Percentiles rank a stretch among this genome's conserved stretches.
Evolutionary conservation across 305 asterid genomes (phyloP).

Genomic region (Fraxinus angustifolia): DNA sequence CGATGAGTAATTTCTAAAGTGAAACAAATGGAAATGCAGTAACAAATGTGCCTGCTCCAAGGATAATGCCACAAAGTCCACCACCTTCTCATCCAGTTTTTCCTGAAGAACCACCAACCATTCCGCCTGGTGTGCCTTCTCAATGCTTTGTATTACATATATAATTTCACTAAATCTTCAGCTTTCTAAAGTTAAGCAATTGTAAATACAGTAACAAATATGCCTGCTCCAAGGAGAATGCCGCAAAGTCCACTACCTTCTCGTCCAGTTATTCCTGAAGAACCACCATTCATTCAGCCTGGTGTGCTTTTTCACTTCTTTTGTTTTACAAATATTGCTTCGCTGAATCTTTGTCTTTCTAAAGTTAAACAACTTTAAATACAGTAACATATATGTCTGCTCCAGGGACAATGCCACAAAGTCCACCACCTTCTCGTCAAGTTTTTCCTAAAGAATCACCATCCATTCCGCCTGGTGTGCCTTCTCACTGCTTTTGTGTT

Average conservation of each 20-base stretch:
- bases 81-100: constrained; percentile 35
- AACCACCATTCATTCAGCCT: constrained; percentile 42
- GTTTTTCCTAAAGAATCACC: constrained; percentile 40
- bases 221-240: constrained; percentile 34
- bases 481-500: constrained; percentile 17
- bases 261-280: constrained; percentile 30
- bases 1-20: constrained; percentile 11
- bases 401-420: constrained; percentile 31
- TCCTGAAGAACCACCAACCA: constrained; percentile 41
- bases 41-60: constrained; percentile 37
- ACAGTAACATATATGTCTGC: constrained; percentile 44
- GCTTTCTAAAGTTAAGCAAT: constrained; percentile 10
- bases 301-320: constrained; percentile 38
- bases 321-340: neutral
- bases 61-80: constrained; percentile 36
- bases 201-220: constrained; percentile 37
- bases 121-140: constrained; percentile 47
- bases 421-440: constrained; percentile 41
- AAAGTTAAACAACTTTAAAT: constrained; percentile 7
- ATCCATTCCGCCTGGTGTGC: constrained; percentile 48
- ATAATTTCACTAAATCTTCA: neutral
- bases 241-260: constrained; percentile 44
- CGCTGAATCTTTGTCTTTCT: neutral
- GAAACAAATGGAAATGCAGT: constrained; percentile 31
- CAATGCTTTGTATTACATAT: constrained; percentile 11